phyloP scores from a whole-genome alignment of 2,329 filamentous ascomycete genomes.

The Gnomoniopsis smithogilvyi region DNA sequence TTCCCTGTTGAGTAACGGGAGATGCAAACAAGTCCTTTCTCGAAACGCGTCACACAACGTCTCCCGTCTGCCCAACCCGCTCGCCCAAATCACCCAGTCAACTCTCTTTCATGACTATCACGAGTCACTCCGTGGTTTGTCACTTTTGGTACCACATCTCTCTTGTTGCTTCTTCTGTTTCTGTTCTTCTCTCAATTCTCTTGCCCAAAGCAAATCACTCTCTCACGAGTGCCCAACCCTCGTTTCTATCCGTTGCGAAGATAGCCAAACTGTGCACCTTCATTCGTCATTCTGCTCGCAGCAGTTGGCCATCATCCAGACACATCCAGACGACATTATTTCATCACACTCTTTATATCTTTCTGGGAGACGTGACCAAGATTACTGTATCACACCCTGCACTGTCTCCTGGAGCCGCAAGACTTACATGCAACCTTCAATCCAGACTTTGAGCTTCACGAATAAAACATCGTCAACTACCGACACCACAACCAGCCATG shows the following conservation, averaged over 20 bases:
- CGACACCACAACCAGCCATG: background rate
- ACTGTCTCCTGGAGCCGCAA: background rate
- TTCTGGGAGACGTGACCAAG: background rate
- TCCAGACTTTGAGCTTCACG: too few relatives aligned
- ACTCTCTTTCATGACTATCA: background rate
- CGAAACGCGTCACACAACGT: slow-evolving; percentile 17
- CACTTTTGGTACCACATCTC: background rate
- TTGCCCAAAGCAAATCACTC: background rate
- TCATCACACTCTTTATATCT: slow-evolving; percentile 4
- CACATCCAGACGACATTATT: background rate
- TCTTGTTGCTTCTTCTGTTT: background rate
- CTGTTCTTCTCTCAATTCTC: background rate
- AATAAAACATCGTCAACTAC: background rate
- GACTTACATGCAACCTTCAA: background rate
- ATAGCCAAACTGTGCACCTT: background rate
- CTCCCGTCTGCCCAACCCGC: slow-evolving; percentile 14
- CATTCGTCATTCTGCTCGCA: background rate
- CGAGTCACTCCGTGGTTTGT: background rate
- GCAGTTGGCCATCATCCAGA: background rate
- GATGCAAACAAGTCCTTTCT: slow-evolving; percentile 16
- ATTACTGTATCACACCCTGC: background rate
- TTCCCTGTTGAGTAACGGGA: slow-evolving; percentile 13
- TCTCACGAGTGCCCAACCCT: background rate
- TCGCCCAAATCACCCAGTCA: slow-evolving; percentile 9
- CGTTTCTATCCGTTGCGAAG: slow-evolving; percentile 1